Evolutionary conservation across 129 eudicot genomes (phyloP), one percentile per base, ranked within the genome.

Genomic region (Saussurea involucrata): DNA sequence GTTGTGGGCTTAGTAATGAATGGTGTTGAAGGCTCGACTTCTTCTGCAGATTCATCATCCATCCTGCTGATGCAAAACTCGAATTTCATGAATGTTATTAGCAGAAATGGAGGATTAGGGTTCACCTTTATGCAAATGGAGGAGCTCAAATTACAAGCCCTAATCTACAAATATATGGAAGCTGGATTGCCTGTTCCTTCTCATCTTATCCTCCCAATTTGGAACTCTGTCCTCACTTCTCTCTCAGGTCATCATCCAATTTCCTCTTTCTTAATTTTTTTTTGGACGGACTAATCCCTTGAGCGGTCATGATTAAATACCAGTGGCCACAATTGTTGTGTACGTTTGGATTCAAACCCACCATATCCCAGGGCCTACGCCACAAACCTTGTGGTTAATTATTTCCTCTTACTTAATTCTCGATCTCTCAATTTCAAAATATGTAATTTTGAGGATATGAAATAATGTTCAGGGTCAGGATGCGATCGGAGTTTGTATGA

Each of bases 51-150:
- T 36, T 68, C 79, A 24, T 53, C 69, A 80, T 80, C 68, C 17
- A 9, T n/a, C 46, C 72, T 64, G 4, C 72, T 64, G 4, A 27
- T 40, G 0, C 79, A 75, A 65, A 65, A 40, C 37, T 22, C 31
- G 12, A 65, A 72, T n/a, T 66, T 22, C 12, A 80, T 69, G 63
- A 66, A 11, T 24, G 1, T 46, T 17, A n/a, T 72, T 11, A 37
- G 25, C 15, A 80, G 4, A 4, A 81, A 81, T 68, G 55, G 80
- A 1, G 76, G 75, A 5, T 5, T 21, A 12, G 87, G 83, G 27
- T 83, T 86, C 76, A 86, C 90, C 12, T 86, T 86, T 57, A 73
- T 86, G 85, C 87, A 86, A n/a, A 69, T 80, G 72, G 82, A 73
- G 72, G 90, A 86, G 42, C 78, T 86, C 21, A 76, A 83, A 82